Conservation (phyloP, 2,329 filamentous ascomycete species). For the Berkeleyomyces rouxiae region DNA sequence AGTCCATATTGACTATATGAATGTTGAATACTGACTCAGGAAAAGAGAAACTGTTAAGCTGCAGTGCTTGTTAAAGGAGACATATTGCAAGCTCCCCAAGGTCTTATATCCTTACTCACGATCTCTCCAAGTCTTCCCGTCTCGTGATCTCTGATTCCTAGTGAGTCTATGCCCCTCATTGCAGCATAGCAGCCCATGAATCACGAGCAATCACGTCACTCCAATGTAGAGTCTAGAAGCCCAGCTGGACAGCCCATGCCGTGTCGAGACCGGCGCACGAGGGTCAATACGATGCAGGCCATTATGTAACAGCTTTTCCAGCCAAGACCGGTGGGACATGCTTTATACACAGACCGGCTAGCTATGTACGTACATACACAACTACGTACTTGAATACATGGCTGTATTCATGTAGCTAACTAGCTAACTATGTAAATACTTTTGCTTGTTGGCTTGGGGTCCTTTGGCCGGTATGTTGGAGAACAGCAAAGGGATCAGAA, state of each 20-base stretch:
- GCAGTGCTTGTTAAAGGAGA: too few relatives aligned
- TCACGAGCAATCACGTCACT: slow-evolving; percentile 1
- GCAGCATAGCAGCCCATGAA: neutral
- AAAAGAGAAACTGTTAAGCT: too few relatives aligned
- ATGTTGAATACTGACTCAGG: neutral
- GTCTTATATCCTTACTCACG: neutral
- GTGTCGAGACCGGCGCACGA: too few relatives aligned
- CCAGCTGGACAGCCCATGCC: neutral
- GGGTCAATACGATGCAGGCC: neutral
- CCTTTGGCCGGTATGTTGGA: neutral
- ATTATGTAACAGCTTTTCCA: neutral
- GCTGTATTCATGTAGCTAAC: too few relatives aligned
- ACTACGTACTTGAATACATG: too few relatives aligned
- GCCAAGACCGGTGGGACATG: neutral
- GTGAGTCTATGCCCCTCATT: neutral
- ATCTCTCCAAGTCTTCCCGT: neutral
- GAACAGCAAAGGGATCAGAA: neutral
- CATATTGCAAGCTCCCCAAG: neutral
- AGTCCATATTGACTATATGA: neutral
- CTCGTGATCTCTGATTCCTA: neutral
- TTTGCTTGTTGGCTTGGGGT: neutral
- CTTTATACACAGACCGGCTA: too few relatives aligned
- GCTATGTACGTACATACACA: too few relatives aligned
- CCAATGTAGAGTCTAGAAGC: neutral
- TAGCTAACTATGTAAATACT: too few relatives aligned